Percentiles rank a stretch among this genome's conserved stretches.
Evolutionary conservation across 495 filamentous ascomycete genomes (phyloP).

Genomic region (Rostrohypoxylon terebratum): DNA sequence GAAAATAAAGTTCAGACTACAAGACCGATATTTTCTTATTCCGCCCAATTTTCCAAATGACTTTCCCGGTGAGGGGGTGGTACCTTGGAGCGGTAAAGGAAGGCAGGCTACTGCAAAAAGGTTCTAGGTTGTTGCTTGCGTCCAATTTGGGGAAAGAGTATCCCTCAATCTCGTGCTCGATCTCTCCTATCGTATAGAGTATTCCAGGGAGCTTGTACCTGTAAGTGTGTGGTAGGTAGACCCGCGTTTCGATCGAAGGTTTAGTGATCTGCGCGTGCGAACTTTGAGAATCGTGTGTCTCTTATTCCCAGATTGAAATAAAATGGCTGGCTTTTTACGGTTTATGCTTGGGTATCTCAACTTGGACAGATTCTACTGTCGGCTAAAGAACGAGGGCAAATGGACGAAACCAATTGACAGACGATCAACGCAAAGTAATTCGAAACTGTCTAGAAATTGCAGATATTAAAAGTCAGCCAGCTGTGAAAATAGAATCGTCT

Average conservation of each 20-base stretch:
- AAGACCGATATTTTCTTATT: slow-evolving; percentile 27
- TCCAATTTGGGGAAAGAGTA: slow-evolving; percentile 23
- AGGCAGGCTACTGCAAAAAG: slow-evolving; percentile 17
- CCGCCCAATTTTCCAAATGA: slow-evolving; percentile 16
- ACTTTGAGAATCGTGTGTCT: slow-evolving; percentile 13
- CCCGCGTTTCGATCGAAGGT: slow-evolving; percentile 25
- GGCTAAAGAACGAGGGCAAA: slow-evolving; percentile 22
- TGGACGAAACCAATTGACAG: slow-evolving; percentile 18
- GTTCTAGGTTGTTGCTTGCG: slow-evolving; percentile 3
- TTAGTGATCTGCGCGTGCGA: slow-evolving; percentile 22
- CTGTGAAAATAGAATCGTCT: slow-evolving; percentile 20
- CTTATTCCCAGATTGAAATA: slow-evolving; percentile 27
- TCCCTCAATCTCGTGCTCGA: slow-evolving; percentile 35
- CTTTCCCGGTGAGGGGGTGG: slow-evolving; percentile 24
- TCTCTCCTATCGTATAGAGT: slow-evolving; percentile 14
- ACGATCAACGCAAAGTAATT: slow-evolving; percentile 40
- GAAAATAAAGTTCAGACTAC: slow-evolving; percentile 38
- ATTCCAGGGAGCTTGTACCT: slow-evolving; percentile 16
- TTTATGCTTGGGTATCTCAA: slow-evolving; percentile 23
- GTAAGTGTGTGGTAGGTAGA: slow-evolving; percentile 28
- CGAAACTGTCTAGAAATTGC: slow-evolving; percentile 32
- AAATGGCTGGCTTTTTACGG: not conserved
- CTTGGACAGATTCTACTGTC: slow-evolving; percentile 23
- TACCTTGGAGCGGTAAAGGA: not conserved
- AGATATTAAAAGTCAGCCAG: slow-evolving; percentile 36